Evolutionary conservation across 2,329 filamentous ascomycete species (phyloP), one percentile per base, ranked within the genome.

Genomic region (Albophoma yamanashiensis): DNA sequence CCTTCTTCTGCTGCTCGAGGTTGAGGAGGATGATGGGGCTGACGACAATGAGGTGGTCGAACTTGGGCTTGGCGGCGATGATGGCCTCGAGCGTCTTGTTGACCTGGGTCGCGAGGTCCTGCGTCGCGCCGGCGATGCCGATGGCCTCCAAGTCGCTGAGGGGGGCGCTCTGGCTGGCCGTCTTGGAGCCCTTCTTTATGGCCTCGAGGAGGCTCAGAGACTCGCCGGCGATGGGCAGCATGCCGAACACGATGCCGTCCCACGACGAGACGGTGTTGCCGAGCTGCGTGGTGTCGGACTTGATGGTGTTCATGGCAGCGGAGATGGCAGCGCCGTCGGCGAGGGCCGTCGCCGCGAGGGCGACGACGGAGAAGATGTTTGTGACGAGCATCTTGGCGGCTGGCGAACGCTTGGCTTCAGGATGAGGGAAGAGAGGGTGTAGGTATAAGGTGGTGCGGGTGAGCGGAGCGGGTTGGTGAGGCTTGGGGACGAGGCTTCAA

Each of bases 1-100:
- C 75, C 1, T 65, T 62, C 65, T 74, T 72, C 68, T 80, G 70
- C 8, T 72, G 61, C 59, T 74, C 65, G 34, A 82, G 64, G 61
- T 74, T 76, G 20, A 76, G 52, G 45, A 78, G 67, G 42, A 81
- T 77, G 42, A 78, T 65, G 0, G 78, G 76, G 55, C 69, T 72
- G 34, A 80, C 71, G 42, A 81, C 63, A 1, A 77, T 58, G 7
- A 79, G 65, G 45, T 68, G 68, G 63, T 79, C 74, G 60, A 81
- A 82, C 62, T 77, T 75, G 25, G 67, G 70, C 67, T 79, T 78
- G 36, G 71, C 66, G 14, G 60, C 65, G 61, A 78, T 68, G 27
- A 80, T 66, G n/a, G 69, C 69, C 9, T 67, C 63, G 38, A 79
- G 69, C 4, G 75, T 75, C 39, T 64, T 58, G 63, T 76, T 72